Evolutionary conservation across 768 basidiomycete genomes (phyloP).

Genomic region (Amanita molliuscula): DNA sequence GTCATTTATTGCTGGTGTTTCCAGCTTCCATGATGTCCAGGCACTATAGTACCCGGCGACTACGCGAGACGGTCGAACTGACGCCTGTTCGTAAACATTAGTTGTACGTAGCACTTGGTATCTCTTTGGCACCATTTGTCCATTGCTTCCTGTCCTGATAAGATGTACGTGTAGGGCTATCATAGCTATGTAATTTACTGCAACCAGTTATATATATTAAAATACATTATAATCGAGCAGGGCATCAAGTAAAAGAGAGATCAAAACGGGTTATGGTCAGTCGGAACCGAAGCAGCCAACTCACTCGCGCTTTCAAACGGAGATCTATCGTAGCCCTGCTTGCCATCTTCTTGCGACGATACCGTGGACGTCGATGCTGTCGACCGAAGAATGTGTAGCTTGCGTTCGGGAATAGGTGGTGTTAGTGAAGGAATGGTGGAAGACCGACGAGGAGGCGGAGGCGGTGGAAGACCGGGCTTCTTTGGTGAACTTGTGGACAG

Average conservation of each 20-base stretch:
- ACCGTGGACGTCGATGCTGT: not conserved
- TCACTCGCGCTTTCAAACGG: conserved; percentile 61
- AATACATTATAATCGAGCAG: not conserved
- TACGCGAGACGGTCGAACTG: too few relatives aligned
- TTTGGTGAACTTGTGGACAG: not conserved
- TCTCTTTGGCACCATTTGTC: too few relatives aligned
- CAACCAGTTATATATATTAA: too few relatives aligned
- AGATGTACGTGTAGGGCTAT: too few relatives aligned
- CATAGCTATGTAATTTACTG: too few relatives aligned
- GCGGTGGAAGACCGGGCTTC: conserved; percentile 35
- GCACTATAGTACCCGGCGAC: too few relatives aligned
- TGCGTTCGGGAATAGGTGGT: conserved; percentile 40
- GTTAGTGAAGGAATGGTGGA: conserved; percentile 21
- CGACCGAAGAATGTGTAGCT: conserved; percentile 10
- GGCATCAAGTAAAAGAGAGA: conserved; percentile 3
- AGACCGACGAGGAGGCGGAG: conserved; percentile 51
- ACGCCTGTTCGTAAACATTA: too few relatives aligned
- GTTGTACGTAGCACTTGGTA: too few relatives aligned
- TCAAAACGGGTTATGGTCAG: conserved; percentile 1
- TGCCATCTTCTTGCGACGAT: not conserved
- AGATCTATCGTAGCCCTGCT: conserved; percentile 33
- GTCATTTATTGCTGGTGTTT: too few relatives aligned
- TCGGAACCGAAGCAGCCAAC: conserved; percentile 14
- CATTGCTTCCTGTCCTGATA: too few relatives aligned
- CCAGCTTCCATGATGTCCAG: too few relatives aligned